Evolutionary conservation across 352 stramenopile genomes (phyloP), one percentile per base, ranked within the genome.

Genomic region (Phytophthora boehmeriae): DNA sequence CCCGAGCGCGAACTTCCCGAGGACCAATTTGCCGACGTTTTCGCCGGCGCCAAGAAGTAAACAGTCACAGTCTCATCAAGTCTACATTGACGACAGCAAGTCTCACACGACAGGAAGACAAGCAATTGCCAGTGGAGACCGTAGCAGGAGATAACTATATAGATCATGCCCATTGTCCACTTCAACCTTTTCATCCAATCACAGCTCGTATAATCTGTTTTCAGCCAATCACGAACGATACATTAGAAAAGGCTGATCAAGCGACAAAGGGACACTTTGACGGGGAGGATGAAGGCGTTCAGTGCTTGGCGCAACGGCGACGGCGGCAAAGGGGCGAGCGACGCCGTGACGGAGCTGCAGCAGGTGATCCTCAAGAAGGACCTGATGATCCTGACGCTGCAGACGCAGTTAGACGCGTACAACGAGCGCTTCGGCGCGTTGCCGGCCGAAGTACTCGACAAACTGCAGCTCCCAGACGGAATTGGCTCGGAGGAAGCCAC

Each of bases 11-110:
- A 86, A 45, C 60, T 88, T 51, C 90, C 87, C 5, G 83, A 77
- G 47, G 87, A 96, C 66, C 71, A 96, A 63, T 93, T 97, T 58
- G 86, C 84, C 19, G 86, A 95, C 43, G 86, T 95, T 19, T 95
- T 95, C 67, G 76, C 86, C 25, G 86, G 81, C 36, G 59, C 65
- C 32, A 75, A 79, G 58, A 74, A 75, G 42, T 71, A 71, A 22
- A 19, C 11, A 57, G 10, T 50, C 41, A 4, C 17, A 14, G 39
- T 30, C 23, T 48, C 46, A 25, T 19, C 51, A 39, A 28, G 42
- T 20, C 13, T 20, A 20, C 36, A 34, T 10, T 8, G 19, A 28
- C 41, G 42, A 41, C 16, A 49, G 39, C 30, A 35, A n/a, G 28
- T 48, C 39, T 30, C n/a, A 65, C 20, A 59, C 25, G 28, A 17